These are phyloP conservation scores for Tricholoma flavovirens DNA, from an alignment of 768 basidiomycete genomes.

Conservation along the genomic window DNA sequence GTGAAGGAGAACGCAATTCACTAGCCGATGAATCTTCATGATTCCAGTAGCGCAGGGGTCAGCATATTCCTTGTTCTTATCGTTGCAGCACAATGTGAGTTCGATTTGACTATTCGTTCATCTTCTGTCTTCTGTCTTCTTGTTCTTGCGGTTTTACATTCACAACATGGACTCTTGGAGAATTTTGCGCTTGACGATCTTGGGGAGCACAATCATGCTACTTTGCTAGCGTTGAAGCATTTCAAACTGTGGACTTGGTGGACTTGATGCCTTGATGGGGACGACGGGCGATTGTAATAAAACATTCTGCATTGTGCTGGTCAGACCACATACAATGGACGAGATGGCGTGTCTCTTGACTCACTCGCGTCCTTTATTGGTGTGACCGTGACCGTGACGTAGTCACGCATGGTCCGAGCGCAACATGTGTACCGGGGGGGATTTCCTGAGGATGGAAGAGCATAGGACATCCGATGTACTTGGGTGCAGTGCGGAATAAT, in stretches of 20 bases:
- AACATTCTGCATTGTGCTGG: background rate
- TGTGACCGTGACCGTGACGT: background rate
- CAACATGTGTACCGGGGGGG: background rate
- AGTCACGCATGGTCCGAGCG: conserved; percentile 4
- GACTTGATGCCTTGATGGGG: background rate
- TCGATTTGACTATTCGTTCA: background rate
- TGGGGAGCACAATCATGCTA: background rate
- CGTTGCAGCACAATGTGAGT: background rate
- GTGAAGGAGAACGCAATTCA: background rate
- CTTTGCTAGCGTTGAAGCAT: background rate
- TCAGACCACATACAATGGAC: background rate
- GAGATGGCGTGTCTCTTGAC: background rate
- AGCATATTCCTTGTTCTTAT: background rate
- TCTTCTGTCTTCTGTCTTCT: background rate
- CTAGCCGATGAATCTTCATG: background rate
- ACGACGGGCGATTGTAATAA: background rate
- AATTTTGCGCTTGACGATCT: background rate
- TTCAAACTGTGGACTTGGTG: background rate
- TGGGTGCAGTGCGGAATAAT: too few relatives aligned
- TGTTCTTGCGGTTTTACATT: background rate
- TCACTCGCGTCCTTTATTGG: background rate
- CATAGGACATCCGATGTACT: too few relatives aligned
- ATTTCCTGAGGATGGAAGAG: background rate
- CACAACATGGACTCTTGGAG: background rate
- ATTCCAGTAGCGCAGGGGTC: background rate